Evolutionary conservation across 2,329 filamentous ascomycete genomes (phyloP).

Genomic region (Sporothrix schenckii): DNA sequence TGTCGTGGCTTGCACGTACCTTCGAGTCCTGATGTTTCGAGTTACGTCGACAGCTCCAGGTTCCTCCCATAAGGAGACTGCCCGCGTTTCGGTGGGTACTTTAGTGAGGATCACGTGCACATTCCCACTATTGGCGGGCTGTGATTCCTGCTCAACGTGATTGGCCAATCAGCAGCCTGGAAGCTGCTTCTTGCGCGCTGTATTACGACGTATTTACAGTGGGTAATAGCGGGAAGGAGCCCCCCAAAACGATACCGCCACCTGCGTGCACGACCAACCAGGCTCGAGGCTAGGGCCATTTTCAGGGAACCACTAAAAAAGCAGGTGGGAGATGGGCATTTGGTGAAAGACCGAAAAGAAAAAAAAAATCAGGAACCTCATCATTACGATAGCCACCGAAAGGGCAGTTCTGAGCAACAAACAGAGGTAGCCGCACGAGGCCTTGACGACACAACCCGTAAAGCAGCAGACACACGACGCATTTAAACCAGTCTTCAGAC

Average conservation of each 20-base stretch:
- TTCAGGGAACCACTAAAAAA: constrained; percentile 26
- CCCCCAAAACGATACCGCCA: constrained; percentile 11
- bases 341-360: constrained; percentile 19
- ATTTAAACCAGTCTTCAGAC: neutral
- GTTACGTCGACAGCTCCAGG: constrained; percentile 21
- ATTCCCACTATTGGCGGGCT: neutral
- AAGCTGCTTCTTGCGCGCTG: neutral
- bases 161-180: constrained; percentile 32
- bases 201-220: neutral
- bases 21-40: constrained; percentile 22
- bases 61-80: constrained; percentile 1
- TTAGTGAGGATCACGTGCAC: constrained; percentile 24
- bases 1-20: constrained; percentile 21
- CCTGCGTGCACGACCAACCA: constrained; percentile 17
- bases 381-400: constrained; percentile 21
- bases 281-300: constrained; percentile 27
- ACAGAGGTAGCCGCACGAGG: constrained; percentile 26
- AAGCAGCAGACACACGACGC: neutral
- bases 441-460: constrained; percentile 18
- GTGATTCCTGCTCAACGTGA: neutral
- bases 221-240: constrained; percentile 7
- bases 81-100: neutral
- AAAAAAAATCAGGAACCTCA: constrained; percentile 24
- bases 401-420: constrained; percentile 24
- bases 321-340: neutral